phyloP scores from a whole-genome alignment of 75 land plant genomes.

The Isoetes taiwanensis region DNA sequence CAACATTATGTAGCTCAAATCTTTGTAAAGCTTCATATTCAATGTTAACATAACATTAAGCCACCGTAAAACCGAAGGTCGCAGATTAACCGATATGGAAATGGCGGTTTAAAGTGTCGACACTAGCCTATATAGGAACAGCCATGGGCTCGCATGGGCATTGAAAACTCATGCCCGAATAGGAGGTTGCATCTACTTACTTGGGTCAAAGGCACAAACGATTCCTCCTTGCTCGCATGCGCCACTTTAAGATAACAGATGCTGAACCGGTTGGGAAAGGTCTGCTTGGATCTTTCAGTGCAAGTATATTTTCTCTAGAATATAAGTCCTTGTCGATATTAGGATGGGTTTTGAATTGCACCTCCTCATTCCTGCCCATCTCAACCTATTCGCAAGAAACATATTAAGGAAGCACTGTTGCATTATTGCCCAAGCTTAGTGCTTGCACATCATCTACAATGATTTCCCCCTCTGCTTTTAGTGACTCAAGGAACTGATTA shows the following conservation, averaged over 20 bases:
- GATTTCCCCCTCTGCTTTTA: conserved; percentile 94
- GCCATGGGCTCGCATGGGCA: no score
- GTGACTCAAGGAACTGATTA: conserved; percentile 72
- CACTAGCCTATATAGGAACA: no score
- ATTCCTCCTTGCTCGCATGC: conserved; percentile 79
- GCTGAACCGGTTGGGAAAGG: conserved; percentile 56
- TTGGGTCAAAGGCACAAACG: conserved; percentile 62
- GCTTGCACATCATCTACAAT: conserved; percentile 73
- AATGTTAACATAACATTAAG: no score
- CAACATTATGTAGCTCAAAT: no score
- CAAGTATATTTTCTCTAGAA: conserved; percentile 55
- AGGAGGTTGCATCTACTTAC: no score
- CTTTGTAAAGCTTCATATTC: no score
- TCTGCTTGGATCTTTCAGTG: conserved; percentile 71
- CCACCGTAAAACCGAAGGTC: no score
- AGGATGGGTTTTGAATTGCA: conserved; percentile 86
- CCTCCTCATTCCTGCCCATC: conserved; percentile 36
- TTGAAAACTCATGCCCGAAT: no score
- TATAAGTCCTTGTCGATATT: conserved; percentile 86
- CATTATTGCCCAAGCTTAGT: conserved; percentile 29
- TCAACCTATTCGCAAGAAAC: no score
- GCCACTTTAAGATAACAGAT: conserved; percentile 84
- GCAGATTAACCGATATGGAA: no score
- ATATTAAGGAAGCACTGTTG: no score
- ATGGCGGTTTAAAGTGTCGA: no score